Base-by-base conservation (phyloP, 139 green algal species). In the Microglena sp. region DNA sequence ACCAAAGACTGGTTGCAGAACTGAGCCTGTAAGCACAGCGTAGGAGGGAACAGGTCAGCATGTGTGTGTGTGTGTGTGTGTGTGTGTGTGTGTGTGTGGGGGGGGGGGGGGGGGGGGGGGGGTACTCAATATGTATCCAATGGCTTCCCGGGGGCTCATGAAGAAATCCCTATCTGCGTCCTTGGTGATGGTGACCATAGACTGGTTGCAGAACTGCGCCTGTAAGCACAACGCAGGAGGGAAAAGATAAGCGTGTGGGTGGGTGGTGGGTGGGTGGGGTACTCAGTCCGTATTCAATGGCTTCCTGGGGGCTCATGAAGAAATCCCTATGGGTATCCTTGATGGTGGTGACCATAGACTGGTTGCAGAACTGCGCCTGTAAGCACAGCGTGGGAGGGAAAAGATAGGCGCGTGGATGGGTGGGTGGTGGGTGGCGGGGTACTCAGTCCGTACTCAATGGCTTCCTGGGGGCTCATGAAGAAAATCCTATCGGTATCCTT, bases 131-230 rank as follows among this genome's bases (percentile, higher is more conserved):
- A n/a, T n/a, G n/a, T n/a, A n/a, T n/a, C n/a, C n/a, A n/a, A n/a
- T n/a, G n/a, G n/a, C n/a, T n/a, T n/a, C n/a, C n/a, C n/a, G 74
- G 2, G 89, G 85, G 0, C 75, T 87, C 94, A 99, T 97, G 87
- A 99, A 99, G 78, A 98, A 97, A 71, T 99, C 93, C 33, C 93
- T 81, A 73, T 99, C 92, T 8, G 95, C 98, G 84, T 98, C 93
- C 15, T 67, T 66, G 3, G 88, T 96, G 82, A 98, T 97, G 59
- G 82, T 82, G 60, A 98, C 90, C 82, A 96, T 92, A 53, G 66
- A 65, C 81, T 99, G 91, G n/a, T 89, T 89, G 1, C 82, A 91
- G 84, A 99, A 97, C 68, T 98, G 89, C 26, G 90, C 76, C 79
- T 84, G 78, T 40, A 36, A 2, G 18, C 66, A 60, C 33, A 60